Evolutionary conservation across 75 land plant species (phyloP), one percentile per base, ranked within the genome.

Genomic region (Selaginella moellendorffii): DNA sequence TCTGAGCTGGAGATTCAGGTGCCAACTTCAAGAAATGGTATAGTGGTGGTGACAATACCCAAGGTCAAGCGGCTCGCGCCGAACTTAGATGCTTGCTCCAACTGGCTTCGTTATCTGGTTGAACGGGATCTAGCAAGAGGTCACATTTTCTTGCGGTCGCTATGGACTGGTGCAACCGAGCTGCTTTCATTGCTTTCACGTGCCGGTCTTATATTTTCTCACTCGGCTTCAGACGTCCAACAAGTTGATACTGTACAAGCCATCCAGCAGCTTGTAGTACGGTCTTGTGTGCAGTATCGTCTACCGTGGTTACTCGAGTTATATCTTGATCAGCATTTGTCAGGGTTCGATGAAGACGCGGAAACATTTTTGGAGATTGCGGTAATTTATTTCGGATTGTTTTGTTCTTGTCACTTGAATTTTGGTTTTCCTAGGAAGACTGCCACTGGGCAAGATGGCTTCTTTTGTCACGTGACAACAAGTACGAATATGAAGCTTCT

Each of bases 381-480:
- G 9, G 61, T 17, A 58, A 20, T 17, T 58, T 58, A 17, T 21
- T n/a, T 17, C 20, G 22, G 14, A 12, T 21, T 58, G 61, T 58
- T 58, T 21, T n/a, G n/a, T n/a, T n/a, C n/a, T n/a, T n/a, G n/a
- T n/a, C n/a, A n/a, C n/a, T n/a, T n/a, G n/a, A n/a, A n/a, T 10
- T 26, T 56, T 24, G 2, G 24, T 62, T 25, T 62, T 24, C 9
- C 63, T 80, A 93, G 99, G 96, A 78, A 65, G 79, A 79, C 46
- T 82, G 85, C 64, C 77, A 85, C 0, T 95, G 99, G 99, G 96
- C 88, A 71, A 76, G 76, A 63, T 95, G 99, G 90, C 54, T 95
- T 54, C 77, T 95, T 59, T 73, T 79, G 14, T 81, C 85, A 23
- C 78, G 90, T 70, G 54, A 77, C 12, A 86, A 76, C 53, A 90